Conservation (phyloP, 495 filamentous ascomycete genomes). For the Pseudevernia furfuracea region DNA sequence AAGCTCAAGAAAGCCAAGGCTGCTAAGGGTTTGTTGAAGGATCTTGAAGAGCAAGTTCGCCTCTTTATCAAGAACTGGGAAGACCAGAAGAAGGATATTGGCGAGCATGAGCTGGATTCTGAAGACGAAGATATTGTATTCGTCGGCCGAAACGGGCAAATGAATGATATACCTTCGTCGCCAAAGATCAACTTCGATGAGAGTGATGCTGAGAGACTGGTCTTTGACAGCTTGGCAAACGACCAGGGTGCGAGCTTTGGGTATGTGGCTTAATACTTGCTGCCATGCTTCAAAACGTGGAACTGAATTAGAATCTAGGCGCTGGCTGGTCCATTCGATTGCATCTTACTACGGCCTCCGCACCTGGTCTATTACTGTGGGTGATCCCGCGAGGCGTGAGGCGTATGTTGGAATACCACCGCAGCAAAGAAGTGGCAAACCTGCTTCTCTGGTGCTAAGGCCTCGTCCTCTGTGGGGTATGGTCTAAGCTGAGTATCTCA, state of each 20-base stretch:
- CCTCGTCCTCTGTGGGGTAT: conserved; percentile 56
- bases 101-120: conserved; percentile 37
- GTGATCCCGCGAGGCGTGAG: conserved; percentile 66
- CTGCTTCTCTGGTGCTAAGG: conserved; percentile 36
- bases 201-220: conserved; percentile 51
- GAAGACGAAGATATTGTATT: conserved; percentile 91
- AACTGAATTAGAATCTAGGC: conserved; percentile 41
- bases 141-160: conserved; percentile 67
- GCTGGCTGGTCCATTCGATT: conserved; percentile 91
- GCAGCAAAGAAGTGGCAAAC: conserved; percentile 19
- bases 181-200: conserved; percentile 32
- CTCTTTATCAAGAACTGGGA: conserved; percentile 55
- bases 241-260: conserved; percentile 74
- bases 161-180: conserved; percentile 52
- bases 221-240: conserved; percentile 67
- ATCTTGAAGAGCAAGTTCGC: conserved; percentile 56
- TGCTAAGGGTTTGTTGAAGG: conserved; percentile 57
- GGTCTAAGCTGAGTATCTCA: conserved; percentile 42
- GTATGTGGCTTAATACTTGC: conserved; percentile 44
- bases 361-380: conserved; percentile 73
- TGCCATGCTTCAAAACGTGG: conserved; percentile 2
- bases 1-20: conserved; percentile 64
- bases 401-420: conserved; percentile 72
- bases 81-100: conserved; percentile 34
- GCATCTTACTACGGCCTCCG: conserved; percentile 86